Evolutionary conservation across 2,329 filamentous ascomycete species (phyloP).

Genomic region (Biscogniauxia mediterranea): DNA sequence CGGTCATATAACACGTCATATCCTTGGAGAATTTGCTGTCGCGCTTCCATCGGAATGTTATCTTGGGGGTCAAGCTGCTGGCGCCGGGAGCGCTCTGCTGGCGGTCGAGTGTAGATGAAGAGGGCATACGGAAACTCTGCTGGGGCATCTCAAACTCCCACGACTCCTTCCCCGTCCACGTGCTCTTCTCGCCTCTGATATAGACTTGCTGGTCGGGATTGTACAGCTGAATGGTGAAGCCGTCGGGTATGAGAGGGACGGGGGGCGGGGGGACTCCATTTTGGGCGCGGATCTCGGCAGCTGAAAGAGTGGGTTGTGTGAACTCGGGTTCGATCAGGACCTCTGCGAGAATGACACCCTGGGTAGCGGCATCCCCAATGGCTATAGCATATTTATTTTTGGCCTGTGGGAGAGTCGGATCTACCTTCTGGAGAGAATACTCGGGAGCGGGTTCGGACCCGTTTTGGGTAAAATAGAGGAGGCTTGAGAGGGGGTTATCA

Average conservation of each 20-base stretch:
- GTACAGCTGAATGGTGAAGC: slow-evolving; percentile 86
- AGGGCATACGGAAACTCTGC: slow-evolving; percentile 78
- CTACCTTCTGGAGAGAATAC: slow-evolving; percentile 76
- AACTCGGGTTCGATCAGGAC: slow-evolving; percentile 82
- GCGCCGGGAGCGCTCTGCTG: slow-evolving; percentile 59
- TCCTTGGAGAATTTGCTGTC: slow-evolving; percentile 85
- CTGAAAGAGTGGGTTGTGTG: slow-evolving; percentile 77
- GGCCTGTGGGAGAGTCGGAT: slow-evolving; percentile 66
- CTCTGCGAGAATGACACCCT: slow-evolving; percentile 83
- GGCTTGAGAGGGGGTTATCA: slow-evolving; percentile 54
- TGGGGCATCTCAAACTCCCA: slow-evolving; percentile 95
- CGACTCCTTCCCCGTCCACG: slow-evolving; percentile 75
- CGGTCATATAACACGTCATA: slow-evolving; percentile 83
- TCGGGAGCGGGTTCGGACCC: slow-evolving; percentile 77
- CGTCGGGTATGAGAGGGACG: slow-evolving; percentile 70
- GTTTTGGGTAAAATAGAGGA: slow-evolving; percentile 63
- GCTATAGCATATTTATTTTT: slow-evolving; percentile 85
- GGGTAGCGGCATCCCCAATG: slow-evolving; percentile 76
- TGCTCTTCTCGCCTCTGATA: slow-evolving; percentile 68
- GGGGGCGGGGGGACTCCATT: slow-evolving; percentile 64
- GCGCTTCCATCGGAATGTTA: slow-evolving; percentile 85
- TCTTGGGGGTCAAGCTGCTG: slow-evolving; percentile 63
- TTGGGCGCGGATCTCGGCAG: slow-evolving; percentile 74
- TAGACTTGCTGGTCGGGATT: slow-evolving; percentile 83
- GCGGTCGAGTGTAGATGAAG: slow-evolving; percentile 73